Evolutionary conservation across 2,329 filamentous ascomycete species (phyloP).

Genomic region (Ilyonectria mors-panacis): DNA sequence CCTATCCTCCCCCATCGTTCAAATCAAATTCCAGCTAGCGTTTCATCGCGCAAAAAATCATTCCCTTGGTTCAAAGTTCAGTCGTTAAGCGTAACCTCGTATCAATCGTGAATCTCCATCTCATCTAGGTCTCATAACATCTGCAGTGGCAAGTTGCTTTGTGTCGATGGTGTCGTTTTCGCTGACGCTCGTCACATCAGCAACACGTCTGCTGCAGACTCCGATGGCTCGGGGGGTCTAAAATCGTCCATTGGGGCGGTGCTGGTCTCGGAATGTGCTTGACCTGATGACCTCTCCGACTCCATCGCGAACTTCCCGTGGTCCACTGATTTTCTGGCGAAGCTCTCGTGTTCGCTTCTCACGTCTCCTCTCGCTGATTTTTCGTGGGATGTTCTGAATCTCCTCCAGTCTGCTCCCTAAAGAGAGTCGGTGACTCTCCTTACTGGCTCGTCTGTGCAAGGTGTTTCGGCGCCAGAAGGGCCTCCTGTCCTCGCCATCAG

Average conservation of each 20-base stretch:
- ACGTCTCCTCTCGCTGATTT: slow-evolving; percentile 70
- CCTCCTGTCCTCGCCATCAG: slow-evolving; percentile 40
- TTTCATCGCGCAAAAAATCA: slow-evolving; percentile 31
- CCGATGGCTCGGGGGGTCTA: slow-evolving; percentile 22
- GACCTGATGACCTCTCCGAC: slow-evolving; percentile 70
- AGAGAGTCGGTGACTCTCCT: slow-evolving; percentile 53
- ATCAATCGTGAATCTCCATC: slow-evolving; percentile 44
- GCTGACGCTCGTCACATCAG: neutral
- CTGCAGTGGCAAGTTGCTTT: slow-evolving; percentile 6
- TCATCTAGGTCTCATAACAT: slow-evolving; percentile 28
- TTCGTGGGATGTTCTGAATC: slow-evolving; percentile 67
- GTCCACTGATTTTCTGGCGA: slow-evolving; percentile 72
- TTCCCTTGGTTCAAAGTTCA: slow-evolving; percentile 26
- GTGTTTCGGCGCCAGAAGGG: slow-evolving; percentile 54
- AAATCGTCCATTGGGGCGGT: slow-evolving; percentile 27
- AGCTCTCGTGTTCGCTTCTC: slow-evolving; percentile 73
- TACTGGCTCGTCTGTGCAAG: slow-evolving; percentile 43
- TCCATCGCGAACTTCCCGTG: slow-evolving; percentile 70
- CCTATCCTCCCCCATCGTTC: slow-evolving; percentile 8
- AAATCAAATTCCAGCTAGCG: slow-evolving; percentile 37
- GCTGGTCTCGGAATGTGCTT: slow-evolving; percentile 46
- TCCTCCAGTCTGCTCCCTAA: slow-evolving; percentile 66
- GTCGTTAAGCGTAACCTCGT: slow-evolving; percentile 47
- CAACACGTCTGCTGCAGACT: slow-evolving; percentile 1
- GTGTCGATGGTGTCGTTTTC: neutral